Base-by-base conservation (phyloP, 768 basidiomycete species). In the Astraeus odoratus region DNA sequence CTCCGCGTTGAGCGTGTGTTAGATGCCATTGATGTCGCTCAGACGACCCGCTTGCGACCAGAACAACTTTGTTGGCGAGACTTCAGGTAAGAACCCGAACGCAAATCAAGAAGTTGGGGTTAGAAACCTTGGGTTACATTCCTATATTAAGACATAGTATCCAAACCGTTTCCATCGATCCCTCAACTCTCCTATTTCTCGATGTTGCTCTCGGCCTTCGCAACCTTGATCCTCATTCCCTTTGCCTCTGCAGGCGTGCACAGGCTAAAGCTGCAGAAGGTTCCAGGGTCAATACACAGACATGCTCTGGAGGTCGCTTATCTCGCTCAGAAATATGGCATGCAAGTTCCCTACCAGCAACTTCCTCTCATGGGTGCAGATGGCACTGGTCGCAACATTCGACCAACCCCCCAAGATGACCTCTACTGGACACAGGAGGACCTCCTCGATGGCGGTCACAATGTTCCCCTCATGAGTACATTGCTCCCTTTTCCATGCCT, bases 321-420 rank as follows among this genome's bases (percentile, higher is more conserved):
- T 63, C 84, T 98, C 46, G 82, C 85, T n/a, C 78, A 91, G 75
- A 98, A 99, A 74, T 96, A 98, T 75, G 81, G 88, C 42, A 57
- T 67, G 29, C 57, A 61, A 22, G 55, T 57, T 37, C 64, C 60
- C 24, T 72, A 75, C 57, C 66, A 65, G 51, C 70, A 78, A 52
- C 54, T 75, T 41, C 86, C 86, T 43, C 68, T 93, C 44, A 70
- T 85, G 54, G 89, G 88, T 37, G 72, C 80, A 30, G 85, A 86
- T 51, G 86, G 86, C 47, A 65, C 73, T 24, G 88, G 86, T 43
- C 81, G 89, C 53, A 71, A 68, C 49, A 59, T 76, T 38, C 78
- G 69, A 22, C 67, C 80, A 19, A 66, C 68, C 20, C 64, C 73
- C 39, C 73, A 69, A 33, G 80, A 88, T 34, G 75, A 76, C 29